Percentiles rank a stretch among this genome's conserved stretches.
These are phyloP conservation scores for Apiospora kogelbergensis DNA, from an alignment of 2,329 filamentous ascomycete genomes.

Conservation along the genomic window DNA sequence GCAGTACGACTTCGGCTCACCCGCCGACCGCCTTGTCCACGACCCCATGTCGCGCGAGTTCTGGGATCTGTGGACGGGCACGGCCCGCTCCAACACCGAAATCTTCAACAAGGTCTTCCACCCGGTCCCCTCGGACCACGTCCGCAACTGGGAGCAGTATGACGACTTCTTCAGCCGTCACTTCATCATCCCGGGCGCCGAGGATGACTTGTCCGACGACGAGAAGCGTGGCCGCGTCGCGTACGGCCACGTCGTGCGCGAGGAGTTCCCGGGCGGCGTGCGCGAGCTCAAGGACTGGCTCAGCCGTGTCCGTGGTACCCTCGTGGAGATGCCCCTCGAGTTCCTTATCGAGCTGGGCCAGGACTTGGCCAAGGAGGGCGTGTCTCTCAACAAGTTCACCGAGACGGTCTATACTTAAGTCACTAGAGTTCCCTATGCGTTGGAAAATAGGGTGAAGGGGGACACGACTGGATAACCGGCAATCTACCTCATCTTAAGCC, in stretches of 20 bases:
- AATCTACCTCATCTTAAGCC: background rate
- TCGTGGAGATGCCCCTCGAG: conserved; percentile 88
- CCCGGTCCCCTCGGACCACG: conserved; percentile 67
- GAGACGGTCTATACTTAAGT: conserved; percentile 67
- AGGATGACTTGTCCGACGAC: conserved; percentile 39
- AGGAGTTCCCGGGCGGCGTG: conserved; percentile 73
- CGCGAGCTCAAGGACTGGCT: conserved; percentile 72
- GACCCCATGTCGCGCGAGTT: conserved; percentile 74
- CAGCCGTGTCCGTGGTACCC: conserved; percentile 63
- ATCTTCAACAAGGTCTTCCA: conserved; percentile 83
- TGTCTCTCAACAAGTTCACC: conserved; percentile 71
- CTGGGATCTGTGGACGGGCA: conserved; percentile 68
- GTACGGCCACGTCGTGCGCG: conserved; percentile 84
- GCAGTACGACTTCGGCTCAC: conserved; percentile 69
- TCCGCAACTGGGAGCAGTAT: conserved; percentile 72
- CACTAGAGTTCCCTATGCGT: conserved; percentile 3
- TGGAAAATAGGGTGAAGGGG: background rate
- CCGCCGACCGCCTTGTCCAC: conserved; percentile 65
- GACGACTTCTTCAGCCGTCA: conserved; percentile 67
- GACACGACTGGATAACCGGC: background rate
- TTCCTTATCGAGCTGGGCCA: conserved; percentile 74
- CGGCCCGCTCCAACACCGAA: conserved; percentile 76
- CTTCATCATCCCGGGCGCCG: conserved; percentile 58
- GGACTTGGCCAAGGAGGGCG: conserved; percentile 81
- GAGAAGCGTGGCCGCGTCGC: conserved; percentile 54